Conservation (phyloP, 228 moss, liverwort and hornwort species). For the Sphagnum magellanicum region DNA sequence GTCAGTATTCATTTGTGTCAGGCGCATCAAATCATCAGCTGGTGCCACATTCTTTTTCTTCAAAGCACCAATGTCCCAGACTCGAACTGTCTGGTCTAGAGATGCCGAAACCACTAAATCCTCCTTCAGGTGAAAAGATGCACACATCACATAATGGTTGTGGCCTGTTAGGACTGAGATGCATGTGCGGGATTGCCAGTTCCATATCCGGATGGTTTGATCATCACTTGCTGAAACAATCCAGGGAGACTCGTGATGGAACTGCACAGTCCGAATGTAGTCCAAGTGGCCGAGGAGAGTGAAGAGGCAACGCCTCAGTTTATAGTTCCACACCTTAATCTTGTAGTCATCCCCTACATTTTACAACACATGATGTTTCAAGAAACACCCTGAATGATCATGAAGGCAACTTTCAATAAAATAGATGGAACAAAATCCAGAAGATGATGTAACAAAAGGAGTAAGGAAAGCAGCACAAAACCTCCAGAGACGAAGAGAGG, state of each 20-base stretch:
- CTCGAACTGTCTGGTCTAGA: constrained; percentile 93
- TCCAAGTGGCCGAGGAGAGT: constrained; percentile 94
- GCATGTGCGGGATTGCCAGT: constrained; percentile 99
- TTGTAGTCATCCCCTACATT: constrained; percentile 93
- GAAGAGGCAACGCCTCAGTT: constrained; percentile 94
- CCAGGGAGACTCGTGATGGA: constrained; percentile 97
- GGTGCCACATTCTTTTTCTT: constrained; percentile 94
- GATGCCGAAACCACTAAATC: constrained; percentile 98
- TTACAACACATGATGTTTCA: background rate
- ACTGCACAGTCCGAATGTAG: constrained; percentile 97
- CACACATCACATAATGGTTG: constrained; percentile 99
- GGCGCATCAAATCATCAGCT: constrained; percentile 86
- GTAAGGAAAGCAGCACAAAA: constrained; percentile 4
- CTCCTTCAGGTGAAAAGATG: constrained; percentile 95
- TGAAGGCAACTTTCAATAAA: too few species aligned
- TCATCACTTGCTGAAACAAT: constrained; percentile 98
- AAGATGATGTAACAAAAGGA: background rate
- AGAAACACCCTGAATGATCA: too few species aligned
- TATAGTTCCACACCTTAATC: constrained; percentile 99
- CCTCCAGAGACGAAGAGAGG: constrained; percentile 98
- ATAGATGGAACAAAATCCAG: too few species aligned
- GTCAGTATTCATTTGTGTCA: constrained; percentile 99
- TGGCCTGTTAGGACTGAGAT: constrained; percentile 98
- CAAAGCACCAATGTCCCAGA: constrained; percentile 96
- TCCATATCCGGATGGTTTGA: constrained; percentile 99